Conservation (phyloP, 1,284 basidiomycete species). For the Marasmius tenuissimus region DNA sequence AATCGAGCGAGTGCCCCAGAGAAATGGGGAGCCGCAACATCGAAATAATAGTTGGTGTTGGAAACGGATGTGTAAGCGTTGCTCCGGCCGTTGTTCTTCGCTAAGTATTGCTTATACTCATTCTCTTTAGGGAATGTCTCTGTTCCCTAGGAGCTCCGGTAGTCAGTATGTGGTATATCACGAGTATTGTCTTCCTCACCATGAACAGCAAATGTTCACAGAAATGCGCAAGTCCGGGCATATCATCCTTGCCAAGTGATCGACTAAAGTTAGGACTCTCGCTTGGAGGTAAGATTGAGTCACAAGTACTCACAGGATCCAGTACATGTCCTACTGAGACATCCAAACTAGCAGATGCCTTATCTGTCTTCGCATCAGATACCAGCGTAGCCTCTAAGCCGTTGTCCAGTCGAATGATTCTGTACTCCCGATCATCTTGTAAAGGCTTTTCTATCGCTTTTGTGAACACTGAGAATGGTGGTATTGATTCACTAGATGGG, state of each 20-base stretch:
- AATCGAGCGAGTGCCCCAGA: slow-evolving; percentile 88
- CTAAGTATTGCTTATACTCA: slow-evolving; percentile 89
- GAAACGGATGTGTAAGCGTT: slow-evolving; percentile 95
- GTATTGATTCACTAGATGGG: slow-evolving; percentile 25
- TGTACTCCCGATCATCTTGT: slow-evolving; percentile 78
- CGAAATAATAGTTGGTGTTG: slow-evolving; percentile 96
- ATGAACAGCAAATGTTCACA: slow-evolving; percentile 97
- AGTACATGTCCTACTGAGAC: slow-evolving; percentile 94
- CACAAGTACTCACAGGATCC: slow-evolving; percentile 74
- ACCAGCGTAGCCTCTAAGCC: slow-evolving; percentile 87
- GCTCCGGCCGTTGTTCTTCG: slow-evolving; percentile 88
- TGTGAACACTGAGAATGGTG: slow-evolving; percentile 56
- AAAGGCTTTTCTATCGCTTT: slow-evolving; percentile 74
- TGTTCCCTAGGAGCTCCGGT: slow-evolving; percentile 53
- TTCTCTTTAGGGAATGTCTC: slow-evolving; percentile 88
- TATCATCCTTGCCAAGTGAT: slow-evolving; percentile 58
- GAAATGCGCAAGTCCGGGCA: slow-evolving; percentile 89
- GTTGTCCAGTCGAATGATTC: slow-evolving; percentile 84
- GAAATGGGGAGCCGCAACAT: slow-evolving; percentile 85
- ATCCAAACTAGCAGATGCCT: slow-evolving; percentile 93
- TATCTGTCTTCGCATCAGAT: slow-evolving; percentile 88
- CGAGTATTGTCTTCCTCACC: slow-evolving; percentile 44
- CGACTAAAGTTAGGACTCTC: slow-evolving; percentile 1
- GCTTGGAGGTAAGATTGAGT: not conserved
- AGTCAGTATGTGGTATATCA: slow-evolving; percentile 5